Evolutionary conservation across 345 rosid genomes (phyloP).

Genomic region (Populus alba): DNA sequence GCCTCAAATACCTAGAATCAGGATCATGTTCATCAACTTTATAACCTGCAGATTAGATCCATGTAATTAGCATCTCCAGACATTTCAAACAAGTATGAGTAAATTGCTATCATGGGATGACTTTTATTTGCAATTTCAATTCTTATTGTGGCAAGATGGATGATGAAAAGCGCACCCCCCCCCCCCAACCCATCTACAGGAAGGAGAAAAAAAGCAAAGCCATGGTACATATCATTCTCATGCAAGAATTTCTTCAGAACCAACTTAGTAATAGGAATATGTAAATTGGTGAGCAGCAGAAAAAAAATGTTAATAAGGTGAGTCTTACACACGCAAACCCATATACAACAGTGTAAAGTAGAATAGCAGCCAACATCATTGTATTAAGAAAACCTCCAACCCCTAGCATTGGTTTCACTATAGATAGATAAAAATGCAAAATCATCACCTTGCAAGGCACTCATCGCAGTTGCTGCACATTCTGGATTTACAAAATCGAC

Average conservation of each 20-base stretch:
- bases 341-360: too few relatives aligned
- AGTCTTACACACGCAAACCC: background rate
- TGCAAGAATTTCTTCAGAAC: background rate
- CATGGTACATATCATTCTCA: background rate
- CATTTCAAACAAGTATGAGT: background rate
- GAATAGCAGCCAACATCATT: background rate
- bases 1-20: slow-evolving; percentile 63
- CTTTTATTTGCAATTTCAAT: background rate
- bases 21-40: slow-evolving; percentile 68
- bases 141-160: background rate
- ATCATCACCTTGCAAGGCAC: slow-evolving; percentile 81
- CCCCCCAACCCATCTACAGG: background rate
- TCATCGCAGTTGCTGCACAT: slow-evolving; percentile 88
- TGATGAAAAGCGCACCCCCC: background rate
- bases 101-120: background rate
- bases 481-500: slow-evolving; percentile 82
- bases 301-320: background rate
- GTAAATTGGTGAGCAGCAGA: background rate
- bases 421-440: background rate
- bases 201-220: background rate
- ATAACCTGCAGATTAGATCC: slow-evolving; percentile 48
- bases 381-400: background rate
- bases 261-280: background rate
- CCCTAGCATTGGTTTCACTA: background rate
- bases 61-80: slow-evolving; percentile 11